phyloP scores from a whole-genome alignment of 768 basidiomycete species.

The Termitomyces heimii region DNA sequence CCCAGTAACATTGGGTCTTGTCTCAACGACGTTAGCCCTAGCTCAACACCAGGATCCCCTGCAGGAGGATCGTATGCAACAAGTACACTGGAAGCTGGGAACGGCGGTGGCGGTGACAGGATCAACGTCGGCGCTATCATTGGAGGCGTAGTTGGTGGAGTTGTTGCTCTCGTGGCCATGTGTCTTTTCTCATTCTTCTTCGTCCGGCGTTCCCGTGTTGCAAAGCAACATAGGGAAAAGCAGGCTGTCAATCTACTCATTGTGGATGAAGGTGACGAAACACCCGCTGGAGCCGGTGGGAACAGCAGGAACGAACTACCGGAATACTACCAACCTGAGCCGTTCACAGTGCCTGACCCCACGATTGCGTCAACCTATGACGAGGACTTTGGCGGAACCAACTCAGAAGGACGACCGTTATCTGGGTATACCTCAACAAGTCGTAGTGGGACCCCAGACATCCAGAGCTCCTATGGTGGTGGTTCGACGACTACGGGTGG shows the following conservation, averaged over 20 bases:
- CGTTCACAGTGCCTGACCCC: conserved; percentile 66
- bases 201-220: conserved; percentile 18
- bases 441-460: conserved; percentile 44
- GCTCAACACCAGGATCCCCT: conserved; percentile 70
- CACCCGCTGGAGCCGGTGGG: conserved; percentile 8
- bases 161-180: conserved; percentile 14
- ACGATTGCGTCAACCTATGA: conserved; percentile 29
- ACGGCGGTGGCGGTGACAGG: conserved; percentile 26
- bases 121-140: conserved; percentile 24
- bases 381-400: conserved; percentile 17
- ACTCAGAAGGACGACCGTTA: conserved; percentile 24
- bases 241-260: conserved; percentile 65
- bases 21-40: conserved; percentile 55
- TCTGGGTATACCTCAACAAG: conserved; percentile 35
- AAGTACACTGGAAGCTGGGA: conserved; percentile 30
- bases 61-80: conserved; percentile 74
- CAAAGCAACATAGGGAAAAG: conserved; percentile 37
- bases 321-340: conserved; percentile 70
- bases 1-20: conserved; percentile 46
- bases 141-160: conserved; percentile 22
- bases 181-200: conserved; percentile 18
- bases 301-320: conserved; percentile 44
- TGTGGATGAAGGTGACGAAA: conserved; percentile 51
- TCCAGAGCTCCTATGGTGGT: conserved; percentile 16
- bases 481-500: conserved; percentile 22